Conservation (phyloP, 2,329 filamentous ascomycete species). For the Phyllosticta paracitricarpa region DNA sequence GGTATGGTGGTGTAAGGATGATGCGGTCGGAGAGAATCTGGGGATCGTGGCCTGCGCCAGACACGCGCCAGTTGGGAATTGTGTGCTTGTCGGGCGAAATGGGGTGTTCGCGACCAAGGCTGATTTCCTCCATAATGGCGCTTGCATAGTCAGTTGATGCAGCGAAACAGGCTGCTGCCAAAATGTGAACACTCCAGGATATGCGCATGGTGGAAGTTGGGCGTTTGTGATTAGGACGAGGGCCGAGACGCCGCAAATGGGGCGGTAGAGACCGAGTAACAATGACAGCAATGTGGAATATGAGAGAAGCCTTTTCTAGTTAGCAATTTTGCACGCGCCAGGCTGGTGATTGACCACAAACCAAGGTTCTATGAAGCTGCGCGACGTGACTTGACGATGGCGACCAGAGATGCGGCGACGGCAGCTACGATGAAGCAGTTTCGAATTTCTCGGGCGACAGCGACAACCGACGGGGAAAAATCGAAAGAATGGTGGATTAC, state of each 20-base stretch:
- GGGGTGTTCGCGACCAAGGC: conserved; percentile 59
- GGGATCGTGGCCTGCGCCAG: conserved; percentile 46
- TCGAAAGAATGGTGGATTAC: conserved; percentile 43
- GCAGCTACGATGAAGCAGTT: conserved; percentile 41
- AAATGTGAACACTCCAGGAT: conserved; percentile 30
- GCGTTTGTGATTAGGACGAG: not conserved
- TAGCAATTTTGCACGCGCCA: conserved; percentile 11
- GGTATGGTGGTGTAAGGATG: conserved; percentile 79
- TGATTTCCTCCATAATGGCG: conserved; percentile 60
- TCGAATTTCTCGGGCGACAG: conserved; percentile 42
- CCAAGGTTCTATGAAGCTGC: not conserved
- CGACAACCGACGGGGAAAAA: conserved; percentile 39
- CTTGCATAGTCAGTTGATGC: conserved; percentile 49
- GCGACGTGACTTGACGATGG: conserved; percentile 17
- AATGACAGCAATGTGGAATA: not conserved
- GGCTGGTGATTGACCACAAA: conserved; percentile 12
- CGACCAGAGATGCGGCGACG: conserved; percentile 35
- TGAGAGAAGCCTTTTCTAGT: not conserved
- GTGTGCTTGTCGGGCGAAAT: conserved; percentile 52
- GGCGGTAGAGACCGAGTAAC: not conserved
- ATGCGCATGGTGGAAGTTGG: conserved; percentile 22
- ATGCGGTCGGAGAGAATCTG: conserved; percentile 75
- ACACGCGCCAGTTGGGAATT: conserved; percentile 47
- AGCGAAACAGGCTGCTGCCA: conserved; percentile 33
- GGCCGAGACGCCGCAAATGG: not conserved